Evolutionary conservation across 192 early-diverging fungal genomes (phyloP), one percentile per base, ranked within the genome.

Genomic region (Pecoramyces ruminantium): DNA sequence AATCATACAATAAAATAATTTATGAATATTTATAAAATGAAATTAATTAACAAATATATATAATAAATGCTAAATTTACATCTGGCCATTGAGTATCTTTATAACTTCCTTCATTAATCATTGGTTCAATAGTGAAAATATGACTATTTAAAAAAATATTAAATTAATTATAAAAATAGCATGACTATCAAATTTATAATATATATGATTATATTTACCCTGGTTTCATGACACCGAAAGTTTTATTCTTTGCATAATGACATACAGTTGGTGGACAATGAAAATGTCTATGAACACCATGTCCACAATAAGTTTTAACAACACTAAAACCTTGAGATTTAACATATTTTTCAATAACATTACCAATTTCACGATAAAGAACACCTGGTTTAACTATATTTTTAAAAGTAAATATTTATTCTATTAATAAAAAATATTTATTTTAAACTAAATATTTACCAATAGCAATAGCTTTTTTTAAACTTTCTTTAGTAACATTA

Each of bases 101-200:
- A 81, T 84, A 30, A 77, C n/a, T 77, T 78, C 96, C 96, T 81
- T 94, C 95, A 81, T 93, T 94, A 86, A 99, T 98, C 96, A 98
- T 98, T n/a, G 96, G 98, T 86, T 99, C 98, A 79, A 99, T 99
- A 17, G 97, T 99, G 83, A 99, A 99, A 77, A 27, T 40, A 28
- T 67, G 51, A n/a, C 51, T 67, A 21, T n/a, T 25, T 67, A 67
- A 67, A n/a, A 67, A n/a, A 5, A 25, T 27, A 9, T 9, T 27
- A 67, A 9, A 34, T 34, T 34, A 34, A 8, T 34, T 34, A 34
- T 34, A 8, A 34, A 8, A 8, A 34, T 34, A 8, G 11, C 11
- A 34, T 34, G 3, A 34, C 3, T 34, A 8, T 8, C 11, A 8
- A 34, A 8, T 34, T 8, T 34, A 8, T 34, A 39, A 39, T 39